phyloP scores from a whole-genome alignment of 768 basidiomycete genomes.

The Agrocybe praecox region DNA sequence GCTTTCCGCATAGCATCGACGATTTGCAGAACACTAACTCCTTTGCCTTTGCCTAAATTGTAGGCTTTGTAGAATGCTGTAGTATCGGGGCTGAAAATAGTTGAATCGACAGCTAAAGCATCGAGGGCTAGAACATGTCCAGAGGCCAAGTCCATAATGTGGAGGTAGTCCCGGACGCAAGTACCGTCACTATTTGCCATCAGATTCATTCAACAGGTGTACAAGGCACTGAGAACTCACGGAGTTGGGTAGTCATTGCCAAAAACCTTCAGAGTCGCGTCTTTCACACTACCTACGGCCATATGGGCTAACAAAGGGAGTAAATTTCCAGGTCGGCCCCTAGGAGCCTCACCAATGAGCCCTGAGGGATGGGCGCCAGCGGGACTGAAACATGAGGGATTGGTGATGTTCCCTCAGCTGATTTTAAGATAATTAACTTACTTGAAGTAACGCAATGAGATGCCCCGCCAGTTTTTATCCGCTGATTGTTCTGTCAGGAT shows the following conservation, averaged over 20 bases:
- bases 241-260: constrained; percentile 97
- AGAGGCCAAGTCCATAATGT: constrained; percentile 91
- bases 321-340: constrained; percentile 92
- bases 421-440: constrained; percentile 32
- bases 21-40: constrained; percentile 92
- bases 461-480: constrained; percentile 73
- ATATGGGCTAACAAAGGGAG: constrained; percentile 93
- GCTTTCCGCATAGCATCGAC: constrained; percentile 93
- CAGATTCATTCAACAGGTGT: constrained; percentile 2
- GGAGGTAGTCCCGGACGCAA: constrained; percentile 95
- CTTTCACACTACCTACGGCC: constrained; percentile 85
- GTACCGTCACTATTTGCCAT: constrained; percentile 76
- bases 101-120: constrained; percentile 66
- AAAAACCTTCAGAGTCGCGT: constrained; percentile 77
- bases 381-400: constrained; percentile 53
- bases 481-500: constrained; percentile 45
- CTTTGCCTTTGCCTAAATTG: constrained; percentile 94
- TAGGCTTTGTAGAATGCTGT: constrained; percentile 85
- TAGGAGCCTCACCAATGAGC: constrained; percentile 94
- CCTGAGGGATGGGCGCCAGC: constrained; percentile 99
- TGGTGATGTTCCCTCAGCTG: too few species aligned
- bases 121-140: constrained; percentile 93
- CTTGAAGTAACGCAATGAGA: constrained; percentile 98
- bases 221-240: constrained; percentile 41
- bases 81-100: constrained; percentile 56